Evolutionary conservation across 2,329 filamentous ascomycete species (phyloP), one percentile per base, ranked within the genome.

Genomic region (Leptographium flavum): DNA sequence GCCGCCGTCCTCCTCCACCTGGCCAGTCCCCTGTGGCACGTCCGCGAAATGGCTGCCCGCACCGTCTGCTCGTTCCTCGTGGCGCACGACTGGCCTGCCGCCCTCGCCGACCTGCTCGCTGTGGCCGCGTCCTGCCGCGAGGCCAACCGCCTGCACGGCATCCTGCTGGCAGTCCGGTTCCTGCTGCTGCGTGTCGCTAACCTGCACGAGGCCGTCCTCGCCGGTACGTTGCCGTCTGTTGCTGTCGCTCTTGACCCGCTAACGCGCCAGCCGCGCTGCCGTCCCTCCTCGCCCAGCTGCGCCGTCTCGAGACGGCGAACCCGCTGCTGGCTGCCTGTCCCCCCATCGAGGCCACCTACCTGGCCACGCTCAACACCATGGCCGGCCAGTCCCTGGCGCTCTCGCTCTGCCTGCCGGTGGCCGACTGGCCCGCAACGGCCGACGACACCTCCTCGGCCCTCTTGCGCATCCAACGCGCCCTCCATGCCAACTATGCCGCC

Each of bases 31-130:
- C 74, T 86, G 17, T 92, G 86, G 86, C 83, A 87, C 56, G 76
- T 92, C 7, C 71, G 86, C 42, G 84, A 90, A 54, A 86, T 88
- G 58, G 83, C 85, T 1, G 83, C 85, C 0, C 71, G 82, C 15
- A 85, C 84, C 0, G 66, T 85, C 13, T 79, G 76, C 55, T 78
- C 76, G 0, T 76, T 81, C 49, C 60, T 80, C 21, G 58, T 79
- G 2, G 65, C 69, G 17, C 60, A 67, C 4, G 60, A 65, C 22
- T 78, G 74, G 72, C 56, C 71, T 1, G 53, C 54, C 10, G 57
- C 58, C 1, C 56, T 76, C 5, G 57, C 56, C 23, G 47, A 50
- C 14, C 55, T 72, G 2, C 57, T 72, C 10, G 50, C 49, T 4
- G 52, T 57, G 7, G 50, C 49, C 5, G 53, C 57, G 8, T 7